Conservation (phyloP, 371 early-diverging fungal species). For the Syncephalastrum sp. region DNA sequence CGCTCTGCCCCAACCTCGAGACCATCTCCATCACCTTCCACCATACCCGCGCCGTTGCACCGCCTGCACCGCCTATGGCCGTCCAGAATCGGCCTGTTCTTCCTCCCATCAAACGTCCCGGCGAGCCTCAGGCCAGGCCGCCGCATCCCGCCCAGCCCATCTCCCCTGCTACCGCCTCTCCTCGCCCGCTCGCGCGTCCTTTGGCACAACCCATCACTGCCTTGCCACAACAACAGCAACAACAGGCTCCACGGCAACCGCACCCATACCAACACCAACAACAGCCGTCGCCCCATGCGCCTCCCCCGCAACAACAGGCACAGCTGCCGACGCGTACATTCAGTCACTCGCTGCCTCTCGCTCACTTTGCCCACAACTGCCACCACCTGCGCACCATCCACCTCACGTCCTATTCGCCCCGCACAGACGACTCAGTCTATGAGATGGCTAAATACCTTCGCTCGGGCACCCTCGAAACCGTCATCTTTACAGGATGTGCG, state of each 20-base stretch:
- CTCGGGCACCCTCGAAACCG: constrained; percentile 29
- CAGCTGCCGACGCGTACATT: constrained; percentile 9
- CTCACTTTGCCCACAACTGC: constrained; percentile 47
- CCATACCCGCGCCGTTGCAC: constrained; percentile 38
- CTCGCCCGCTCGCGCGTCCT: too few relatives aligned
- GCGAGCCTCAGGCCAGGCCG: constrained; percentile 9
- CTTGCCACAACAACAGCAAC: constrained; percentile 15
- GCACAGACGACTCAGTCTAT: constrained; percentile 46
- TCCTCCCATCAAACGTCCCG: constrained; percentile 21
- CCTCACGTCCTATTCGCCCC: constrained; percentile 43
- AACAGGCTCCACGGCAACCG: constrained; percentile 7
- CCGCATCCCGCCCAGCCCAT: constrained; percentile 13
- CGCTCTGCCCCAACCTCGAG: constrained; percentile 38
- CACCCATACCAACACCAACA: constrained; percentile 6
- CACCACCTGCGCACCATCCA: constrained; percentile 32
- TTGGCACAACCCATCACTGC: not conserved
- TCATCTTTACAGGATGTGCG: constrained; percentile 31
- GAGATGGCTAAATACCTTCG: constrained; percentile 49
- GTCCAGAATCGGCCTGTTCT: constrained; percentile 19
- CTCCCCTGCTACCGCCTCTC: constrained; percentile 3
- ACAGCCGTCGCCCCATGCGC: constrained; percentile 10
- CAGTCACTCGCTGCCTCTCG: constrained; percentile 34
- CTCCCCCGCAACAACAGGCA: constrained; percentile 8
- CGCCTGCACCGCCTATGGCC: constrained; percentile 11
- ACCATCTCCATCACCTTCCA: constrained; percentile 38